Base-by-base conservation (phyloP, 306 rosid species). In the Gillenia trifoliata region DNA sequence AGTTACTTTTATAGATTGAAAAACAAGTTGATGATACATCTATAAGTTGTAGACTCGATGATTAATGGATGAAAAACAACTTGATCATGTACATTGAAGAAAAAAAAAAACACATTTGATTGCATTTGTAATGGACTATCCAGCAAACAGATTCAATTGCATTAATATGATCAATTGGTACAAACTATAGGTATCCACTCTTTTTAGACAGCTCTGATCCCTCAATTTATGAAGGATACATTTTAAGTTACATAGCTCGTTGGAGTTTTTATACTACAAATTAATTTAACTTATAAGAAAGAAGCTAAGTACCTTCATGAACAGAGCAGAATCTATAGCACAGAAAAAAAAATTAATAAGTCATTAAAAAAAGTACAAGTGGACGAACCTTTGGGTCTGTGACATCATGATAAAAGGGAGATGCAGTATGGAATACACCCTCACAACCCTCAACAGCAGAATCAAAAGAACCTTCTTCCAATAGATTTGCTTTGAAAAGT, bases 351-450 rank as follows among this genome's bases (percentile, higher is more conserved):
- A 54, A 0, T 0, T 54, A n/a, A 6, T 17, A 20, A 52, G 20
- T 19, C 23, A 52, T 52, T 19, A 61, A 22, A 6, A 29, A 38
- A 11, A 15, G 72, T 68, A 7, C 4, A 63, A 52, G 16, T 6
- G 10, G 67, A 66, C 20, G 61, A 66, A 83, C 86, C 86, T 83
- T 64, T 15, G 86, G 86, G 72, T 83, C 83, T 49, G 75, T 60
- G 65, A 75, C 75, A 20, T 83, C 72, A 40, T 28, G 54, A n/a
- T 66, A 79, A 49, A 79, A 79, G 76, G 83, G 86, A 16, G 86
- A 83, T 20, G 86, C 86, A 30, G 86, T 83, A 41, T 83, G 86
- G 75, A 83, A 83, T 16, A 83, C 83, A 5, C 83, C 75, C 15
- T 72, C 86, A 72, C 83, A 83, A 8, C 83, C 86, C 40, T 75